Evolutionary conservation across 2,329 filamentous ascomycete species (phyloP), one percentile per base, ranked within the genome.

Genomic region (Sarocladium brachiariae): DNA sequence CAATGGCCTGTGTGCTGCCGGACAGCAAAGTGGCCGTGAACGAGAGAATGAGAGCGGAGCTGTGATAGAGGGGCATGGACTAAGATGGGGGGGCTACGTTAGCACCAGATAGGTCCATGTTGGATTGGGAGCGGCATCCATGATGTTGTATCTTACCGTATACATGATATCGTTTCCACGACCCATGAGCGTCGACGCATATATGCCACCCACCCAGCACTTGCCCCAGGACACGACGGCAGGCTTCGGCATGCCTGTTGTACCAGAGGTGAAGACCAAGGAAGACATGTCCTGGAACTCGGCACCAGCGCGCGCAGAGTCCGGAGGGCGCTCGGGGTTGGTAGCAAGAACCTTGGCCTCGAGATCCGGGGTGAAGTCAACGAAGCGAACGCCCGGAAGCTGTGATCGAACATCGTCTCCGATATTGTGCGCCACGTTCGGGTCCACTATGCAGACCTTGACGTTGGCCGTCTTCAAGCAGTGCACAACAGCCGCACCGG

Each of bases 21-120:
- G 69, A 67, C 50, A 76, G 64, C 27, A 93, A 65, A 21, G 79
- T 76, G 43, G 80, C 73, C 45, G 76, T 66, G 52, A 91, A 78
- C 21, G 84, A 87, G 38, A 95, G 74, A 6, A 93, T 58, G 4
- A 80, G 71, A 11, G 87, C 90, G 0, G 89, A 89, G 35, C 86
- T 85, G 70, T 96, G 90, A 63, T 96, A 95, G 6, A 96, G 74
- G 0, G 90, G 90, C 88, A 96, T 95, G 51, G 84, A 84, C 84
- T 87, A 30, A 1, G 9, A 23, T 9, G n/a, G 19, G 3, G 27
- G 25, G 7, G 35, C 21, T 21, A 8, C 33, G 33, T 45, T 35
- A 38, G 24, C 23, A 51, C 18, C 54, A 27, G 6, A 30, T n/a
- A 14, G 49, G 47, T 49, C 52, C 45, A 37, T 24, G 18, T 48